A percentile compares a stretch with the other conserved stretches of the same genome.
These are phyloP conservation scores for Avicennia marina DNA, from an alignment of 257 asterid genomes.

Conservation along the genomic window DNA sequence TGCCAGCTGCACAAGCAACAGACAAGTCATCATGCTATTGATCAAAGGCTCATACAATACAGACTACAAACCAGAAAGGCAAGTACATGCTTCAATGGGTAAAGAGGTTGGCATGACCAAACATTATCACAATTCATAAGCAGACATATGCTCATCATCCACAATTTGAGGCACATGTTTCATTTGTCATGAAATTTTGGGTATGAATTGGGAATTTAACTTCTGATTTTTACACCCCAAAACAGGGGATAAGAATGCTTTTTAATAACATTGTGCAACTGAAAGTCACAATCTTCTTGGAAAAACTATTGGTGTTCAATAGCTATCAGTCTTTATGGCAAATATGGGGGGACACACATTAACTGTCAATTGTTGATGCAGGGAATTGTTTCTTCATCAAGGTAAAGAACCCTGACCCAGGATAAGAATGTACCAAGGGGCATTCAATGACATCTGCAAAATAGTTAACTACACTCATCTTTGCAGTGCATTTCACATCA, in stretches of 20 bases:
- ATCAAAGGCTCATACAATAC: not conserved
- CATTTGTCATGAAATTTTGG: too few relatives aligned
- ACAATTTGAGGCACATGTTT: not conserved
- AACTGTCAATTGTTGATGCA: not conserved
- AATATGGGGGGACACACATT: not conserved
- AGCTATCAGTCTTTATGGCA: not conserved
- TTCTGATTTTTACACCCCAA: too few relatives aligned
- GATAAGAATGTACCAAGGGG: not conserved
- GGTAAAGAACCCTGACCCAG: not conserved
- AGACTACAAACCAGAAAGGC: not conserved
- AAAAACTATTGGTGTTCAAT: too few relatives aligned
- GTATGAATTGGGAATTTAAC: too few relatives aligned
- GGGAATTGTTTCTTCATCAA: not conserved
- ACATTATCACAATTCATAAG: not conserved
- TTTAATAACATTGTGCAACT: too few relatives aligned
- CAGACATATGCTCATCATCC: not conserved
- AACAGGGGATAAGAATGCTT: too few relatives aligned
- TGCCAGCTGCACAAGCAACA: conserved; percentile 61
- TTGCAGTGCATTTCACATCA: not conserved
- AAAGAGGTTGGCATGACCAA: not conserved
- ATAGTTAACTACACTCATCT: not conserved
- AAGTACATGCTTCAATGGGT: not conserved
- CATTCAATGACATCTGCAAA: not conserved
- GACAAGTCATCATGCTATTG: not conserved
- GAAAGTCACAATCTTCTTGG: too few relatives aligned